Evolutionary conservation across 2,329 filamentous ascomycete species (phyloP).

Genomic region (Elsinoe batatas): DNA sequence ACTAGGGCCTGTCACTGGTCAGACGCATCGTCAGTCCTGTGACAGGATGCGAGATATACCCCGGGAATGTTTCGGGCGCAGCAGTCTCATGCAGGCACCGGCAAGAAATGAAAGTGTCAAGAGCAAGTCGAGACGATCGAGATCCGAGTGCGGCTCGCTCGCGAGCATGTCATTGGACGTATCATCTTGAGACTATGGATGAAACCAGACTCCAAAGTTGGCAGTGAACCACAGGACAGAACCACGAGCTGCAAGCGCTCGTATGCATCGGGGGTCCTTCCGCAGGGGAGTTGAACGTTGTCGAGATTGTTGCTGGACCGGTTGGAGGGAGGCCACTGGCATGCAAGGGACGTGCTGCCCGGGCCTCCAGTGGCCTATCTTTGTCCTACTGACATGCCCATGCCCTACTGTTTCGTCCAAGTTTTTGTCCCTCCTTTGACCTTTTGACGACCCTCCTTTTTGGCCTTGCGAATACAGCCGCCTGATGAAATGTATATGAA

Average conservation of each 20-base stretch:
- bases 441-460: conserved; percentile 1
- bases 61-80: neutral
- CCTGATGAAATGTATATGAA: conserved; percentile 6
- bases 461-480: neutral
- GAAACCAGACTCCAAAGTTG: conserved; percentile 10
- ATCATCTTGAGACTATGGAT: conserved; percentile 9
- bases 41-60: neutral
- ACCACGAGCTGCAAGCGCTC: neutral
- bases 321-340: conserved; percentile 1
- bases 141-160: conserved; percentile 2
- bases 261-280: too few species aligned
- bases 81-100: conserved; percentile 8
- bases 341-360: conserved; percentile 10
- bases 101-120: conserved; percentile 4
- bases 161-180: conserved; percentile 4
- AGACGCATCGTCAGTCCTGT: neutral
- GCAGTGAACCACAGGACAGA: conserved; percentile 2
- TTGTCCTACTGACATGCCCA: conserved; percentile 7
- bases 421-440: neutral
- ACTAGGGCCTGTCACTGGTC: conserved; percentile 3
- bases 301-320: conserved; percentile 14
- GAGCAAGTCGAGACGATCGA: conserved; percentile 2
- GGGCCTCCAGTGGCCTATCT: conserved; percentile 1
- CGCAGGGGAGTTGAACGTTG: conserved; percentile 7
- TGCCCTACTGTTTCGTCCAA: conserved; percentile 8